Evolutionary conservation across 129 eudicot species (phyloP).

Genomic region (Flaveria ramosissima): DNA sequence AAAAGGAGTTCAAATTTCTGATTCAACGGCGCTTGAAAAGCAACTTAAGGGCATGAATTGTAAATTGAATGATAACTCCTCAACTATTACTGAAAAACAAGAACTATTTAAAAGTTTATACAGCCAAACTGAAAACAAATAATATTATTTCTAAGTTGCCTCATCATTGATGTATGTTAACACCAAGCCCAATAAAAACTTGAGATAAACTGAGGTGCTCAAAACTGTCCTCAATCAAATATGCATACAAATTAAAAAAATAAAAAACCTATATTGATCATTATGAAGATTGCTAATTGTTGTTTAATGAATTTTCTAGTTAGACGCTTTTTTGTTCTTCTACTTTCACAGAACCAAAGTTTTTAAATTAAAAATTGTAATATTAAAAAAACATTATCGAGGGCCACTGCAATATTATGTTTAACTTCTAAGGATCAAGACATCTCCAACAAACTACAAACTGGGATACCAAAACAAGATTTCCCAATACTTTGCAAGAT

Average conservation of each 20-base stretch:
- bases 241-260: background rate
- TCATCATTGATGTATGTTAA: constrained; percentile 13
- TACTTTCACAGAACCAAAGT: background rate
- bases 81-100: background rate
- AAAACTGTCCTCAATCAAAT: background rate
- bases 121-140: background rate
- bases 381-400: background rate
- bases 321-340: background rate
- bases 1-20: background rate
- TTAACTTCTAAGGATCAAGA: constrained; percentile 11
- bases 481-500: background rate
- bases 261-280: background rate
- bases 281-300: background rate
- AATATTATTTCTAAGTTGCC: constrained; percentile 6
- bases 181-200: background rate
- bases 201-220: background rate
- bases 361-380: background rate
- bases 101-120: background rate
- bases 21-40: constrained; percentile 4
- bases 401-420: background rate
- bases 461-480: constrained; percentile 9
- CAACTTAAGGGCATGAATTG: background rate
- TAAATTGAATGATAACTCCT: background rate
- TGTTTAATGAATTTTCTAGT: background rate
- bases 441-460: constrained; percentile 5